A percentile compares a stretch with the other conserved stretches of the same genome.
These are phyloP conservation scores for Epichloe elymi DNA, from an alignment of 2,329 filamentous ascomycete genomes.

Conservation along the genomic window DNA sequence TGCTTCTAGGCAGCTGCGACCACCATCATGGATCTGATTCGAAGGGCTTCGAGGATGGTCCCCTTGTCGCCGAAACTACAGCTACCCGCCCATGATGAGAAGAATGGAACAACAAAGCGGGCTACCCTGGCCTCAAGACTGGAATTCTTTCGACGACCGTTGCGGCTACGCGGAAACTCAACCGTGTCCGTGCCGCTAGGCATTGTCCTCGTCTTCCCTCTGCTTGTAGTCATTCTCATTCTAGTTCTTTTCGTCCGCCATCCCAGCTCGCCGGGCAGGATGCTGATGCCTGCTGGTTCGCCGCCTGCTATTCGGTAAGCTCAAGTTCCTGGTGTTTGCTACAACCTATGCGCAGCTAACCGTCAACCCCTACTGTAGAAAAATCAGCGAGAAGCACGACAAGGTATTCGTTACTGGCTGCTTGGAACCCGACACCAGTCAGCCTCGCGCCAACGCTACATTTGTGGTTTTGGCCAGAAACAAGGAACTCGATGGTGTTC, in stretches of 20 bases:
- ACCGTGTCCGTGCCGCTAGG: constrained; percentile 85
- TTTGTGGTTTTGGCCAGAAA: constrained; percentile 94
- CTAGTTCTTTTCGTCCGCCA: constrained; percentile 80
- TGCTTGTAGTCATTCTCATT: constrained; percentile 83
- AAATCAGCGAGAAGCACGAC: constrained; percentile 94
- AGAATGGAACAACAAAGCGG: constrained; percentile 25
- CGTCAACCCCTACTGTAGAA: constrained; percentile 37
- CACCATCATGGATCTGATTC: constrained; percentile 42
- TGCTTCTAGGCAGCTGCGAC: neutral
- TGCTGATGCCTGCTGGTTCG: constrained; percentile 76
- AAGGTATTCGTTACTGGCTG: constrained; percentile 93
- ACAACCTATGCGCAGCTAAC: neutral
- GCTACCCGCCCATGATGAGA: constrained; percentile 40
- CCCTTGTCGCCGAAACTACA: constrained; percentile 26
- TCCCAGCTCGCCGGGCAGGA: constrained; percentile 66
- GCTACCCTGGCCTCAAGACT: constrained; percentile 38
- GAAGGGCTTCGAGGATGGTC: constrained; percentile 39
- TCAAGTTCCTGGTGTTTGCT: neutral
- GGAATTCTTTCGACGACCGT: constrained; percentile 72
- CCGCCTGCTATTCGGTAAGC: constrained; percentile 74
- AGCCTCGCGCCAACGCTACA: constrained; percentile 79
- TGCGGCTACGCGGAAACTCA: constrained; percentile 84
- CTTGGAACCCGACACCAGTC: constrained; percentile 62
- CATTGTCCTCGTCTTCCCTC: constrained; percentile 83
- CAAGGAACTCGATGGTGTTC: constrained; percentile 88